A percentile compares a stretch with the other conserved stretches of the same genome.
Conservation (phyloP, 2,329 filamentous ascomycete species). For the Fusarium sp. region DNA sequence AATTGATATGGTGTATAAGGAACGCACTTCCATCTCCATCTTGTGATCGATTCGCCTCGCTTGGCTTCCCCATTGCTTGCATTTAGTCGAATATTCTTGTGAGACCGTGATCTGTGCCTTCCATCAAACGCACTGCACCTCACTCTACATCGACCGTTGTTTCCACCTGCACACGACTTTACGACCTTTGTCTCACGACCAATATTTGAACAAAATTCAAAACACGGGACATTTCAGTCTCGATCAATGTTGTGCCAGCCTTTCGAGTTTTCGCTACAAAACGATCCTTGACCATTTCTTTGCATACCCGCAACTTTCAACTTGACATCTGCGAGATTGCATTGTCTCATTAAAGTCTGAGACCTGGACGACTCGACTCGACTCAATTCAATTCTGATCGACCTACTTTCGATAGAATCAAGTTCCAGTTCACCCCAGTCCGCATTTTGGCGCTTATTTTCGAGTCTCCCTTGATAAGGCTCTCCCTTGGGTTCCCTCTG, state of each 20-base stretch:
- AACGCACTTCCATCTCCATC: slow-evolving; percentile 16
- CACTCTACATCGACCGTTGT: slow-evolving; percentile 9
- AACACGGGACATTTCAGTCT: neutral
- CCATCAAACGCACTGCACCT: slow-evolving; percentile 8
- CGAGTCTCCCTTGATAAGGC: slow-evolving; percentile 29
- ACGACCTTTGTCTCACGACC: slow-evolving; percentile 5
- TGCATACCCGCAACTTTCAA: slow-evolving; percentile 28
- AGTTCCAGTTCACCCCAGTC: slow-evolving; percentile 22
- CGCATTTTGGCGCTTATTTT: slow-evolving; percentile 8
- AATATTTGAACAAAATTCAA: slow-evolving; percentile 10
- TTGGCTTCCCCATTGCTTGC: slow-evolving; percentile 3
- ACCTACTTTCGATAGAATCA: slow-evolving; percentile 17
- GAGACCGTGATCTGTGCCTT: slow-evolving; percentile 1
- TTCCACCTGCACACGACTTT: slow-evolving; percentile 9
- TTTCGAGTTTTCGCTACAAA: slow-evolving; percentile 26
- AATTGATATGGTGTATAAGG: slow-evolving; percentile 34
- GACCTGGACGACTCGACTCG: slow-evolving; percentile 13
- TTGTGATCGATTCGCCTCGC: neutral
- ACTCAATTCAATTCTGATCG: slow-evolving; percentile 12
- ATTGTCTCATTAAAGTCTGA: slow-evolving; percentile 36
- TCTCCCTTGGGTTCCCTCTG: slow-evolving; percentile 26
- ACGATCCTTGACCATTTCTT: slow-evolving; percentile 28
- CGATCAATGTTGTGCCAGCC: slow-evolving; percentile 24
- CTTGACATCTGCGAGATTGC: slow-evolving; percentile 30
- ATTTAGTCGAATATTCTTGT: neutral